A percentile compares a stretch with the other conserved stretches of the same genome.
Evolutionary conservation across 306 rosid species (phyloP).

Genomic region (Rosa multiflora): DNA sequence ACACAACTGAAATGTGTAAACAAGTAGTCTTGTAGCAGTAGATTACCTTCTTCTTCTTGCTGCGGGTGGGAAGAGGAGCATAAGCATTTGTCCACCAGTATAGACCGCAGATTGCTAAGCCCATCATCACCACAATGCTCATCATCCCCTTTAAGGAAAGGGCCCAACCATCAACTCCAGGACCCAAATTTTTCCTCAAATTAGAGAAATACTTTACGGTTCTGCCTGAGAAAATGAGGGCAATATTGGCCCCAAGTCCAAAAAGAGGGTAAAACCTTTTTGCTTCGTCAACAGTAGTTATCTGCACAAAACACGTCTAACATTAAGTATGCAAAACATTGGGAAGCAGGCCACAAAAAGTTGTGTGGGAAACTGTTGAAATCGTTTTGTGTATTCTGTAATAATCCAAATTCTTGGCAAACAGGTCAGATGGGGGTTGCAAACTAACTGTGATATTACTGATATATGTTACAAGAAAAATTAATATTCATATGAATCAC

Average conservation of each 20-base stretch:
- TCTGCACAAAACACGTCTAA: conserved; percentile 48
- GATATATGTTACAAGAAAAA: neutral
- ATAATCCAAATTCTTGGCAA: neutral
- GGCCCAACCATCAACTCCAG: conserved; percentile 98
- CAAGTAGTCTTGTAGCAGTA: conserved; percentile 10
- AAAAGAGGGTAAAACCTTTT: conserved; percentile 89
- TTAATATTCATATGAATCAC: neutral
- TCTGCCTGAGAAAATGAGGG: conserved; percentile 86
- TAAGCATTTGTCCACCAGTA: conserved; percentile 90
- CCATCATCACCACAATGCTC: conserved; percentile 89
- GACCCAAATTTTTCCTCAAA: conserved; percentile 76
- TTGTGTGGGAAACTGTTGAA: neutral
- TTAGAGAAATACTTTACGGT: conserved; percentile 93
- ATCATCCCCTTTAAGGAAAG: conserved; percentile 82
- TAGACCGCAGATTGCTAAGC: conserved; percentile 61
- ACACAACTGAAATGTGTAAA: conserved; percentile 4
- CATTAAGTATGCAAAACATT: conserved; percentile 8
- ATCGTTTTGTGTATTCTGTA: neutral
- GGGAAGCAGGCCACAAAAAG: neutral
- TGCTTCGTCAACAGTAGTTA: conserved; percentile 86
- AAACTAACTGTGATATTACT: neutral
- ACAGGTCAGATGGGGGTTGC: neutral
- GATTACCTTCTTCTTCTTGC: conserved; percentile 90
- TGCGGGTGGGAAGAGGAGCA: conserved; percentile 86
- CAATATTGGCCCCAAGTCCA: conserved; percentile 92